Conservation (phyloP, 352 stramenopile genomes). For the Phytophthora citrophthora region DNA sequence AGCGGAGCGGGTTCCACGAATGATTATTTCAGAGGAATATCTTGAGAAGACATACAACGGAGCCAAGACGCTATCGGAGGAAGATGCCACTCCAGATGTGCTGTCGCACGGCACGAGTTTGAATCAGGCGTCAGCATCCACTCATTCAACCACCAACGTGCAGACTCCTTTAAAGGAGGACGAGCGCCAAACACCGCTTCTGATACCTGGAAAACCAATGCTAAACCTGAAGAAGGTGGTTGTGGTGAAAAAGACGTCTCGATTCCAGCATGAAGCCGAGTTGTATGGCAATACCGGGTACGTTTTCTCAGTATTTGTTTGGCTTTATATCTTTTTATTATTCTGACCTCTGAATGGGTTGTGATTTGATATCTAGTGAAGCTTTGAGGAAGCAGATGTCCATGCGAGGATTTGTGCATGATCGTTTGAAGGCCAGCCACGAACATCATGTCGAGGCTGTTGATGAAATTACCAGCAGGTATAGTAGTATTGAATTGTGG, state of each 20-base stretch:
- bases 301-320: constrained; percentile 14
- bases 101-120: constrained; percentile 12
- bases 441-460: constrained; percentile 87
- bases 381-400: constrained; percentile 91
- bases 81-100: constrained; percentile 16
- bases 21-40: constrained; percentile 91
- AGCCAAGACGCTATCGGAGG: constrained; percentile 25
- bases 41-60: constrained; percentile 86
- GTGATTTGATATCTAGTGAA: constrained; percentile 55
- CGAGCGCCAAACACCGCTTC: constrained; percentile 43
- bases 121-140: constrained; percentile 3
- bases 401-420: constrained; percentile 89
- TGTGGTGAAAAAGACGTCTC: constrained; percentile 89
- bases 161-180: constrained; percentile 17
- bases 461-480: constrained; percentile 85
- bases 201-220: constrained; percentile 51
- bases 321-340: not conserved
- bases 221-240: constrained; percentile 84
- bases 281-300: constrained; percentile 84
- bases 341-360: not conserved
- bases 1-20: constrained; percentile 81
- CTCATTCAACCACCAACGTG: not conserved
- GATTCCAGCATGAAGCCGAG: constrained; percentile 87
- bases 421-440: constrained; percentile 85
- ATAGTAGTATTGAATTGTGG: constrained; percentile 1